phyloP scores from a whole-genome alignment of 1,284 basidiomycete species.

The Ceratobasidium sp. region DNA sequence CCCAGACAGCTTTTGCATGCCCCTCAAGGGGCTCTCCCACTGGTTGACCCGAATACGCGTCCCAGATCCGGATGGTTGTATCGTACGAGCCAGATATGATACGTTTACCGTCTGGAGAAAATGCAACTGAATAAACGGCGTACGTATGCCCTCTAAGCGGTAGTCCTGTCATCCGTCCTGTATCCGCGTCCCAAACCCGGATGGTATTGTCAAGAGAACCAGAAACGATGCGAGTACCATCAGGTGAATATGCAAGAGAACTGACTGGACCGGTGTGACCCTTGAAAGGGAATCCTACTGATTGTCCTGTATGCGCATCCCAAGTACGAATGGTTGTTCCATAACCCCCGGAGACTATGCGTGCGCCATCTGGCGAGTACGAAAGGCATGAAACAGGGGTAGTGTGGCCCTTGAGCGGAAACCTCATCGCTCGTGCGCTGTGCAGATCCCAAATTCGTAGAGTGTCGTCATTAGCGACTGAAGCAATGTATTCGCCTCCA shows the following conservation, averaged over 20 bases:
- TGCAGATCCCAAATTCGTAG: slow-evolving; percentile 29
- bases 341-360: slow-evolving; percentile 28
- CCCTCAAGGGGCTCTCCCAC: neutral
- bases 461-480: slow-evolving; percentile 32
- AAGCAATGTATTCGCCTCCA: slow-evolving; percentile 24
- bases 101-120: neutral
- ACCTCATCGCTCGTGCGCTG: neutral
- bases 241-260: slow-evolving; percentile 37
- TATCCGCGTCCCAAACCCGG: slow-evolving; percentile 34
- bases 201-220: slow-evolving; percentile 27
- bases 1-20: neutral
- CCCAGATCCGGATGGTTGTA: neutral
- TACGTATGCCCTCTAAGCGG: neutral
- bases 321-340: slow-evolving; percentile 34
- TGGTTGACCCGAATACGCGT: neutral
- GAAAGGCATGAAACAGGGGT: slow-evolving; percentile 22
- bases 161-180: neutral
- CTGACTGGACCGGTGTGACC: slow-evolving; percentile 6
- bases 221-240: slow-evolving; percentile 26
- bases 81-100: slow-evolving; percentile 5
- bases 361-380: slow-evolving; percentile 28
- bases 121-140: neutral
- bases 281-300: neutral
- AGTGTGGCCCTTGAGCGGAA: slow-evolving; percentile 20
- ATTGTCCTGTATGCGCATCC: slow-evolving; percentile 1